Evolutionary conservation across 169 alveolate species (phyloP), one percentile per base, ranked within the genome.

Genomic region (Haemoproteus tartakovskyi): DNA sequence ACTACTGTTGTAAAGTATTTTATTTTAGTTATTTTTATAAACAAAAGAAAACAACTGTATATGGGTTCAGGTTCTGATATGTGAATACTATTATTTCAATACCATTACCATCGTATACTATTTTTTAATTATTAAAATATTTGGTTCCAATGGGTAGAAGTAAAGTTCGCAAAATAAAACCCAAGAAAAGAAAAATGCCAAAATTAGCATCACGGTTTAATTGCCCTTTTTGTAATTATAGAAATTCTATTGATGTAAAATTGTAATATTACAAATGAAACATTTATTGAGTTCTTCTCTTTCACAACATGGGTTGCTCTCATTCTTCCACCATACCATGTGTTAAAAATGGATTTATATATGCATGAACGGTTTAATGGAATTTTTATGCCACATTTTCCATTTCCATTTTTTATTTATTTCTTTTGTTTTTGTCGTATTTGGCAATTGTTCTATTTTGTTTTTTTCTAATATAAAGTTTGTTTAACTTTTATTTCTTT

Each of bases 141-240:
- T 8, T 16, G 43, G n/a, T 18, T 38, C 60, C 45, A 21, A 91
- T 91, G 95, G 95, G 93, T 51, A 90, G 91, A 62, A 64, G 95
- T 46, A 91, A 91, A 64, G 74, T 89, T 14, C 80, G 82, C 33
- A 80, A 74, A 87, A 78, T 84, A 26, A 85, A 82, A 40, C 88
- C 90, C 22, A 79, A 83, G 46, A 87, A 79, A 52, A 87, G 74
- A 47, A 86, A 78, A 18, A 79, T 86, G 5, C 86, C 95, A 60
- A 96, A 95, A 62, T 85, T 95, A 16, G 98, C 94, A 46, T 94
- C 90, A 43, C 97, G 94, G 57, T 96, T 96, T 63, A 93, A 94
- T 46, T 96, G 99, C 62, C 98, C 97, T 63, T 92, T 85, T 80
- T 96, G 99, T 88, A 95, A 94, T 74, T 95, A 95, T 70, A 91